A percentile compares a stretch with the other conserved stretches of the same genome.
phyloP scores from a whole-genome alignment of 768 basidiomycete species.

The Psilocybe subaeruginosa region DNA sequence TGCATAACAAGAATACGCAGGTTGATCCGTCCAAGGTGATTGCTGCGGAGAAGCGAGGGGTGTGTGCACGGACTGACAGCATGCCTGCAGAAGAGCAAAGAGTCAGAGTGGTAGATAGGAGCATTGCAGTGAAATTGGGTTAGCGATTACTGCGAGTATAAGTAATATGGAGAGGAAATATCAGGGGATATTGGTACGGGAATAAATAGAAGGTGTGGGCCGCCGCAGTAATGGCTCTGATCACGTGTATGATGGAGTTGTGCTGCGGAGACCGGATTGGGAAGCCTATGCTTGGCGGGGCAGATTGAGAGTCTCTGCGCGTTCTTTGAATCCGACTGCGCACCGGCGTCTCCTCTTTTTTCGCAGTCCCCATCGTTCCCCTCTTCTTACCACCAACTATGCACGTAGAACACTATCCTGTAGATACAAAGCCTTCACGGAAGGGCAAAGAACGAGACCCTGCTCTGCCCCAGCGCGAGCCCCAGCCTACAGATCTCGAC shows the following conservation, averaged over 20 bases:
- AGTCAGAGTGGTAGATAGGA: background rate
- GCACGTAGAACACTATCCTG: constrained; percentile 21
- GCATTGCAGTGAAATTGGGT: no score
- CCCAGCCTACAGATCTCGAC: constrained; percentile 49
- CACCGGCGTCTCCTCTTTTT: constrained; percentile 25
- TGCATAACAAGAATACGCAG: background rate
- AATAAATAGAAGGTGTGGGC: background rate
- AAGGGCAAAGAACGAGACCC: constrained; percentile 48
- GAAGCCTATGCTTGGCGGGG: constrained; percentile 9
- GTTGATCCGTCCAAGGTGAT: constrained; percentile 3
- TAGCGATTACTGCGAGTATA: background rate
- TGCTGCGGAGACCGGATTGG: constrained; percentile 24
- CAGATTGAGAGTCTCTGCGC: background rate
- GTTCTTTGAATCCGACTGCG: constrained; percentile 20
- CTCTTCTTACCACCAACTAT: constrained; percentile 26
- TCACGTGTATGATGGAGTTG: constrained; percentile 16
- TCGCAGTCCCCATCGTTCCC: constrained; percentile 19
- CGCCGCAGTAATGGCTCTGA: background rate
- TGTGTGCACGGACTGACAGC: background rate
- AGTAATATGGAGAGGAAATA: background rate
- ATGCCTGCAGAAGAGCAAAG: background rate
- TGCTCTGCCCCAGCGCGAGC: constrained; percentile 24
- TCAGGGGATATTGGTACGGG: background rate
- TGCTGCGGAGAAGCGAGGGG: constrained; percentile 2
- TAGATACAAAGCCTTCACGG: constrained; percentile 30